These are phyloP conservation scores for Tolypocladium tropicale DNA, from an alignment of 2,329 filamentous ascomycete species.

Conservation along the genomic window DNA sequence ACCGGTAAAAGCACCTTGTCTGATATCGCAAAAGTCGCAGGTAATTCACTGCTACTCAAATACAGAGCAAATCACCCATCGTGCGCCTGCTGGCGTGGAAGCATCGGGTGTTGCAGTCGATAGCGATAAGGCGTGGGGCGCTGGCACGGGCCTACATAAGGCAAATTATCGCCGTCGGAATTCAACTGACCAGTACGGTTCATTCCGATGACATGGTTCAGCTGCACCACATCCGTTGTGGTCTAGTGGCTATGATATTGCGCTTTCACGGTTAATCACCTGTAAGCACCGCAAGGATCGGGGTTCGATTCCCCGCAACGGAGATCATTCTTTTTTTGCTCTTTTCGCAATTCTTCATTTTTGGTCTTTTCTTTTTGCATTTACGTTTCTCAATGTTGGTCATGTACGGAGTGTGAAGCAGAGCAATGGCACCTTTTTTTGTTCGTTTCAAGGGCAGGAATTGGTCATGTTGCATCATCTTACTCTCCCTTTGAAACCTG, in stretches of 20 bases:
- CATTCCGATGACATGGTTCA: slow-evolving; percentile 2
- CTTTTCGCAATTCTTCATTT: slow-evolving; percentile 3
- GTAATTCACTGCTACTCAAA: too few relatives aligned
- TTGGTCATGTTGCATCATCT: background rate
- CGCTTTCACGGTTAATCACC: slow-evolving; percentile 7
- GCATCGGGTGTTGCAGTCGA: too few relatives aligned
- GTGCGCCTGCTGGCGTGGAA: too few relatives aligned
- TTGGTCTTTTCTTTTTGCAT: background rate
- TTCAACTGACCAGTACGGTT: slow-evolving; percentile 1
- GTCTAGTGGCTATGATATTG: slow-evolving; percentile 14
- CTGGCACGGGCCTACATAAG: background rate
- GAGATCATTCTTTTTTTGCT: slow-evolving; percentile 5
- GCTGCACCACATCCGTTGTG: slow-evolving; percentile 7
- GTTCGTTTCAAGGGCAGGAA: background rate
- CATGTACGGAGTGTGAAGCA: too few relatives aligned
- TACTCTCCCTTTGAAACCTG: too few relatives aligned
- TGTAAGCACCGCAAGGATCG: slow-evolving; percentile 10
- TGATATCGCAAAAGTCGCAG: background rate
- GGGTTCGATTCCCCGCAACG: slow-evolving; percentile 14
- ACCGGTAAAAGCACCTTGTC: background rate
- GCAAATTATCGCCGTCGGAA: background rate
- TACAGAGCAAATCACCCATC: too few relatives aligned
- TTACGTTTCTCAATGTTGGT: too few relatives aligned
- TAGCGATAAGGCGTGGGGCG: too few relatives aligned
- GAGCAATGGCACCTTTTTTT: too few relatives aligned